Conservation (phyloP, 352 stramenopile species). For the Globisporangium camurandrum region DNA sequence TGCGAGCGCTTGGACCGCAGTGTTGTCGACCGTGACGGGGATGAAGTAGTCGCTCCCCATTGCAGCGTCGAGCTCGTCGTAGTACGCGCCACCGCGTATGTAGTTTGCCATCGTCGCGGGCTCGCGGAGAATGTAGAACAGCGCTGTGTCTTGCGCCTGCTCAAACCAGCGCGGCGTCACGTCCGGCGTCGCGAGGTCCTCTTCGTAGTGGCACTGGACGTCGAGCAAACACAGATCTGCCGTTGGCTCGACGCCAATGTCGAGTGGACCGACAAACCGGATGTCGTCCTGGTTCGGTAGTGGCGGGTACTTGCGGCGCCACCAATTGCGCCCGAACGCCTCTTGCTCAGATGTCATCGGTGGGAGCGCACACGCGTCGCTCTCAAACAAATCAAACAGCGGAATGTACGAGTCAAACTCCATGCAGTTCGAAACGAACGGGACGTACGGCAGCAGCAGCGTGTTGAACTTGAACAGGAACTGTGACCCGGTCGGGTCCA, state of each 20-base stretch:
- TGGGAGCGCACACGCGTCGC: constrained; percentile 86
- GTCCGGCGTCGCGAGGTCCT: constrained; percentile 83
- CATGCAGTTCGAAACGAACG: constrained; percentile 95
- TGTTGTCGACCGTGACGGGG: constrained; percentile 88
- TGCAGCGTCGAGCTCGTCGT: constrained; percentile 45
- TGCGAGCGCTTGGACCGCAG: constrained; percentile 55
- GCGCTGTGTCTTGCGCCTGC: constrained; percentile 65
- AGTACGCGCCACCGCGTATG: constrained; percentile 57
- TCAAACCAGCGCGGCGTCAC: constrained; percentile 96
- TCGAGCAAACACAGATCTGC: constrained; percentile 89
- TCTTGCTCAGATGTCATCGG: constrained; percentile 63
- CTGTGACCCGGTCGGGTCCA: constrained; percentile 28
- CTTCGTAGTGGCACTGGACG: constrained; percentile 91
- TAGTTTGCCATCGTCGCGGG: constrained; percentile 89
- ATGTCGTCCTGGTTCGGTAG: constrained; percentile 95
- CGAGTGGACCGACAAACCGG: constrained; percentile 76
- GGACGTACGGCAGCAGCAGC: constrained; percentile 91
- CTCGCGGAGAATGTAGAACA: constrained; percentile 92
- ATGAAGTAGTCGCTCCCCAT: constrained; percentile 91
- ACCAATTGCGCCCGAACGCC: constrained; percentile 59
- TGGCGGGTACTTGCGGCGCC: constrained; percentile 61
- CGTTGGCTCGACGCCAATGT: constrained; percentile 84
- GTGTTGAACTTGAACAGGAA: constrained; percentile 76
- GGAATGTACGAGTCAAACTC: constrained; percentile 95
- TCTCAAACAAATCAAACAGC: constrained; percentile 90